Conservation (phyloP, 345 rosid species). For the Eucalyptus sp. region DNA sequence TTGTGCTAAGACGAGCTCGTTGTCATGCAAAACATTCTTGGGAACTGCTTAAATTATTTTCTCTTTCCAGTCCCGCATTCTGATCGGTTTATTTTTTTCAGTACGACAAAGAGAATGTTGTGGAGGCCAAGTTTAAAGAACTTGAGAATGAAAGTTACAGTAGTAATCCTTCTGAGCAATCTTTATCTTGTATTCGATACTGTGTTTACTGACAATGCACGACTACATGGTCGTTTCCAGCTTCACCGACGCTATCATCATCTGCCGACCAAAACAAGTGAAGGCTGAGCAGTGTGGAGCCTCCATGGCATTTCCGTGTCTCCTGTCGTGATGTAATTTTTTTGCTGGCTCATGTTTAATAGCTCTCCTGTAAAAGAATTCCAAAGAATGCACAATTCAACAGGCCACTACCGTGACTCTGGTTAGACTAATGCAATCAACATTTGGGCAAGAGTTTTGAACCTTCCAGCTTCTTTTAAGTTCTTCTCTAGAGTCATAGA, state of each 20-base stretch:
- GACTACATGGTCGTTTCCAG: background rate
- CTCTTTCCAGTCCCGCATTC: background rate
- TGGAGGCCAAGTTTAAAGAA: conserved; percentile 73
- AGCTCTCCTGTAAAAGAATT: too few relatives aligned
- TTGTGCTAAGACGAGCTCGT: background rate
- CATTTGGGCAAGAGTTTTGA: too few relatives aligned
- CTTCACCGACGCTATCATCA: background rate
- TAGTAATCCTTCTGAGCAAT: conserved; percentile 26
- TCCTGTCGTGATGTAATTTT: too few relatives aligned
- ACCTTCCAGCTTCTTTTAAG: too few relatives aligned
- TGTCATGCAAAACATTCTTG: background rate
- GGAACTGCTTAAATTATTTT: background rate
- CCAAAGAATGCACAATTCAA: too few relatives aligned
- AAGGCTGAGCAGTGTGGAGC: background rate
- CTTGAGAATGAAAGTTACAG: conserved; percentile 65
- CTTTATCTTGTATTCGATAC: background rate
- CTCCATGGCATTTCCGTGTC: too few relatives aligned
- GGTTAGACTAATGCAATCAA: too few relatives aligned
- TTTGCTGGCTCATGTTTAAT: too few relatives aligned
- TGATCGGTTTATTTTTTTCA: conserved; percentile 2
- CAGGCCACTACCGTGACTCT: too few relatives aligned
- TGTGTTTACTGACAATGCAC: background rate
- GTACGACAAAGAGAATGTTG: conserved; percentile 65
- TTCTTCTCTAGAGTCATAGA: too few relatives aligned
- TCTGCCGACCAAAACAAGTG: background rate